Evolutionary conservation across 805 yeast genomes (phyloP).

Genomic region (Lachancea nothofagi): DNA sequence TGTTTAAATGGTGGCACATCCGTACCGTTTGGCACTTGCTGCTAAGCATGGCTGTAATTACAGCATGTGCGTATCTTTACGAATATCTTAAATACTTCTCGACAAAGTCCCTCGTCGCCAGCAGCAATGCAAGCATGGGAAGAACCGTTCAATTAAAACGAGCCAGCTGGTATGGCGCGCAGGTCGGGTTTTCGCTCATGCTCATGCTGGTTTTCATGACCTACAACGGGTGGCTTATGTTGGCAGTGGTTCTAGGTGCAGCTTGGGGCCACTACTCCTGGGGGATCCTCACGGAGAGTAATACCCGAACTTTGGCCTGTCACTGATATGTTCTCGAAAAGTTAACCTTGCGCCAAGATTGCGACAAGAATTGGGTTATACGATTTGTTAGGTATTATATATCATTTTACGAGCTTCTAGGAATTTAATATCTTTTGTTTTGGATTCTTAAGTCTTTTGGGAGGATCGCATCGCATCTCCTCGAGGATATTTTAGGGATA

Average conservation of each 20-base stretch:
- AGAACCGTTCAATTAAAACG: constrained; percentile 25
- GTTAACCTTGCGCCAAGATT: too few species aligned
- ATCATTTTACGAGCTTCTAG: background rate
- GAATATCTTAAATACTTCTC: constrained; percentile 40
- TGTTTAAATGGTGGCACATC: constrained; percentile 79
- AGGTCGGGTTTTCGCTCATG: constrained; percentile 64
- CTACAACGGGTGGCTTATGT: constrained; percentile 80
- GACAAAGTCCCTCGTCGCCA: constrained; percentile 1
- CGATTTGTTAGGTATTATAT: too few species aligned
- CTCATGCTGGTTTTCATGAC: constrained; percentile 83
- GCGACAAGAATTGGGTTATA: too few species aligned
- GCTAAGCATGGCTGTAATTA: constrained; percentile 46
- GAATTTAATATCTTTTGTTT: background rate
- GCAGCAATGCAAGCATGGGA: constrained; percentile 1
- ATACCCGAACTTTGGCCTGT: constrained; percentile 21
- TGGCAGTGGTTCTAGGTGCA: constrained; percentile 68
- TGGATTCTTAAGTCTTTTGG: background rate
- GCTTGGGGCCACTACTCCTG: constrained; percentile 61
- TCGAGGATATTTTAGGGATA: too few species aligned
- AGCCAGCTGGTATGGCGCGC: constrained; percentile 51
- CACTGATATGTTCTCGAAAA: constrained; percentile 15
- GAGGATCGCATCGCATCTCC: background rate
- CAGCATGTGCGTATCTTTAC: constrained; percentile 48
- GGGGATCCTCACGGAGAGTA: constrained; percentile 34
- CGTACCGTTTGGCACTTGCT: constrained; percentile 46